Conservation (phyloP, 2,329 filamentous ascomycete genomes). For the Purpureocillium lavendulum region DNA sequence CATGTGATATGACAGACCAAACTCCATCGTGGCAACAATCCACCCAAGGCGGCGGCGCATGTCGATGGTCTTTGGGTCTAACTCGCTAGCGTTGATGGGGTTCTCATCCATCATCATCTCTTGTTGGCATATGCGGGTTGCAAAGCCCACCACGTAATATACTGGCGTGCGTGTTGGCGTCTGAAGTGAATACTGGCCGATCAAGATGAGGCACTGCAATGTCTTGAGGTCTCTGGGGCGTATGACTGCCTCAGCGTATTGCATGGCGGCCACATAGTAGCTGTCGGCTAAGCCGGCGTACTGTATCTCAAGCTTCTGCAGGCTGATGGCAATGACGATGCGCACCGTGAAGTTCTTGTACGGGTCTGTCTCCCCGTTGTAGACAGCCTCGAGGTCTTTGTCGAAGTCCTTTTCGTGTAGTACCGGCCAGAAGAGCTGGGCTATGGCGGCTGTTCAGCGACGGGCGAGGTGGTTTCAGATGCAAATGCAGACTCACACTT, state of each 20-base stretch:
- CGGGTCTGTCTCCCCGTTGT: constrained; percentile 64
- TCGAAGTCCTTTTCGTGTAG: constrained; percentile 77
- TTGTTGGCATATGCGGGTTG: constrained; percentile 80
- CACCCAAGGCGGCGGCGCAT: constrained; percentile 84
- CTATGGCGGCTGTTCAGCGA: constrained; percentile 32
- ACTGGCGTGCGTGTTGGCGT: constrained; percentile 88
- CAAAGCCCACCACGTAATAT: constrained; percentile 87
- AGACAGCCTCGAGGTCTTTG: constrained; percentile 72
- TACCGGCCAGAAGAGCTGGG: constrained; percentile 79
- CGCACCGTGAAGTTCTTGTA: constrained; percentile 83
- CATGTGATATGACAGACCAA: constrained; percentile 77
- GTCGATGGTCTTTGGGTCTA: constrained; percentile 72
- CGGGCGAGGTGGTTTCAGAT: neutral
- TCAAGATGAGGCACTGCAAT: constrained; percentile 78
- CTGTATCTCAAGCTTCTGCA: constrained; percentile 82
- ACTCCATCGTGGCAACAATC: constrained; percentile 83
- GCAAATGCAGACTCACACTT: constrained; percentile 50
- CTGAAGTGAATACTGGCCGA: constrained; percentile 84
- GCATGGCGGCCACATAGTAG: constrained; percentile 86
- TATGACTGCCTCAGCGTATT: constrained; percentile 73
- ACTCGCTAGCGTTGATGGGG: constrained; percentile 61
- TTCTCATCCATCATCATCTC: constrained; percentile 82
- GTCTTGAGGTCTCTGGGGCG: constrained; percentile 85
- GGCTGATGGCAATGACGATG: constrained; percentile 88
- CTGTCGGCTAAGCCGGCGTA: constrained; percentile 93